Conservation (phyloP, 2,329 filamentous ascomycete genomes). For the Endoconidiophora polonica region DNA sequence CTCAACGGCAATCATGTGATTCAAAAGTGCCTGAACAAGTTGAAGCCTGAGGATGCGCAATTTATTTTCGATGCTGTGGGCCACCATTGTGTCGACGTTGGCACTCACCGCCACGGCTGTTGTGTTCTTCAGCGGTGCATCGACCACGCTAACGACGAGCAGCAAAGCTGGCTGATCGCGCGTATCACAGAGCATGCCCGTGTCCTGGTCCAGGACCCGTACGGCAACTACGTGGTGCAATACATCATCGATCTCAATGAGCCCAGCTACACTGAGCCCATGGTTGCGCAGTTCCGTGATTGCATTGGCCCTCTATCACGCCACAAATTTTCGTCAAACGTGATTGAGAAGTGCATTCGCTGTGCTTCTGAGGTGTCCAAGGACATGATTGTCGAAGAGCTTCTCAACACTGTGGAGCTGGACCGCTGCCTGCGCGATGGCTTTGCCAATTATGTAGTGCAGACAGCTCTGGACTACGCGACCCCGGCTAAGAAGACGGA, state of each 20-base stretch:
- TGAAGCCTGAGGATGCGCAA: slow-evolving; percentile 66
- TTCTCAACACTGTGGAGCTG: slow-evolving; percentile 57
- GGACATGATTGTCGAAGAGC: slow-evolving; percentile 71
- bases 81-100: slow-evolving; percentile 69
- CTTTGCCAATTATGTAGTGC: slow-evolving; percentile 95
- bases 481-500: slow-evolving; percentile 55
- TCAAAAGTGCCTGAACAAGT: slow-evolving; percentile 95
- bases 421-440: slow-evolving; percentile 81
- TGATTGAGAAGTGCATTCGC: slow-evolving; percentile 90
- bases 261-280: slow-evolving; percentile 68
- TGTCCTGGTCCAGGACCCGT: slow-evolving; percentile 83
- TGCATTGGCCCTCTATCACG: slow-evolving; percentile 59
- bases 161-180: slow-evolving; percentile 73
- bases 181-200: slow-evolving; percentile 83
- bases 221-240: slow-evolving; percentile 96
- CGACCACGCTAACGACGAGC: slow-evolving; percentile 79
- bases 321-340: slow-evolving; percentile 98
- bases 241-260: slow-evolving; percentile 96
- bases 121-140: slow-evolving; percentile 97
- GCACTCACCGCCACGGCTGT: slow-evolving; percentile 93
- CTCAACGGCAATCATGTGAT: slow-evolving; percentile 98
- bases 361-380: slow-evolving; percentile 61
- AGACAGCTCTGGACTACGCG: slow-evolving; percentile 81
- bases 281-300: slow-evolving; percentile 66
- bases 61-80: slow-evolving; percentile 97